These are phyloP conservation scores for Patellaria atrata DNA, from an alignment of 495 filamentous ascomycete genomes.

Conservation along the genomic window DNA sequence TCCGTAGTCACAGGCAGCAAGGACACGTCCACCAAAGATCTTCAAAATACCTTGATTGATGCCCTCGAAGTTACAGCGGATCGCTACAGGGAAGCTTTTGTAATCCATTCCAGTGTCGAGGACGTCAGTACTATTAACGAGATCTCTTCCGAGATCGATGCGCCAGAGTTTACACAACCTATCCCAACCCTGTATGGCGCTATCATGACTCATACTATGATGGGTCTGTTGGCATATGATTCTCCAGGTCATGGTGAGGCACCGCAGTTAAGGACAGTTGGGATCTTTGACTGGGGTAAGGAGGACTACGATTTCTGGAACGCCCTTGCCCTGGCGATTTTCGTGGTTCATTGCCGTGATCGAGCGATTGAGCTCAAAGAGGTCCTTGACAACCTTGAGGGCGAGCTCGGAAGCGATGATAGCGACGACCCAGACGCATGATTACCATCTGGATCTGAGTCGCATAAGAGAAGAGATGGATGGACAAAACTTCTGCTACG, in stretches of 20 bases:
- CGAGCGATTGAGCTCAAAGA: slow-evolving; percentile 14
- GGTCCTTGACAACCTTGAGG: too few relatives aligned
- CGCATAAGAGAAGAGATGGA: too few relatives aligned
- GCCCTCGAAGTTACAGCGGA: slow-evolving; percentile 15
- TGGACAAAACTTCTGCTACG: too few relatives aligned
- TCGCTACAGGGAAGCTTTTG: slow-evolving; percentile 14
- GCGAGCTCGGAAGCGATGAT: too few relatives aligned
- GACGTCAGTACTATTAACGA: background rate
- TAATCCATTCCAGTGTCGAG: slow-evolving; percentile 12
- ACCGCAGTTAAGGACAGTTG: slow-evolving; percentile 17
- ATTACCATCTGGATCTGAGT: too few relatives aligned
- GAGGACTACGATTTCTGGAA: slow-evolving; percentile 28
- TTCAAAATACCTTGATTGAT: slow-evolving; percentile 10
- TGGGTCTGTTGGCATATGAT: slow-evolving; percentile 23
- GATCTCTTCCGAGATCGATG: background rate
- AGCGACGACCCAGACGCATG: too few relatives aligned
- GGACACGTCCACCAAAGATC: slow-evolving; percentile 2
- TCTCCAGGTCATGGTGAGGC: slow-evolving; percentile 4
- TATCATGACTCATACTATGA: slow-evolving; percentile 20
- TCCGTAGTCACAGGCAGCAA: slow-evolving; percentile 13
- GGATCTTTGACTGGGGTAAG: slow-evolving; percentile 22
- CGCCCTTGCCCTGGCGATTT: slow-evolving; percentile 24
- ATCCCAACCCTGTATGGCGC: slow-evolving; percentile 26
- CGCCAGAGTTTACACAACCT: slow-evolving; percentile 5
- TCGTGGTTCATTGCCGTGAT: slow-evolving; percentile 23